Evolutionary conservation across 495 filamentous ascomycete species (phyloP).

Genomic region (Sordaria brevicollis): DNA sequence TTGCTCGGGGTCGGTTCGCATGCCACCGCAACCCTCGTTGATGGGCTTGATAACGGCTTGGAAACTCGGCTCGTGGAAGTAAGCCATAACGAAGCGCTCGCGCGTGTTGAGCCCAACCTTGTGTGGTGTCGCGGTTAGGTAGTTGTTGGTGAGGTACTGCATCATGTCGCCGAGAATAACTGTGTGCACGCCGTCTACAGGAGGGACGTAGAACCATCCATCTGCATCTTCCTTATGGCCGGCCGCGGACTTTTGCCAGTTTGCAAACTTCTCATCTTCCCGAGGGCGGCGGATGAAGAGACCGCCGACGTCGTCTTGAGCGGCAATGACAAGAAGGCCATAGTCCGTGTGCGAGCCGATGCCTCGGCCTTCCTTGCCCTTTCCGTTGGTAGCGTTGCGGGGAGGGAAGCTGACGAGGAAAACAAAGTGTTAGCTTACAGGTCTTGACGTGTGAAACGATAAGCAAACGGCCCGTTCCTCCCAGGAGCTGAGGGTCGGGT

Average conservation of each 20-base stretch:
- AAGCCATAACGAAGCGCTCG: slow-evolving; percentile 31
- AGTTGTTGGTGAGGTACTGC: slow-evolving; percentile 33
- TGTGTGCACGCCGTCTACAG: slow-evolving; percentile 25
- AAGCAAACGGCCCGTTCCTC: not conserved
- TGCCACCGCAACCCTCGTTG: slow-evolving; percentile 12
- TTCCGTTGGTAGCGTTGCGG: slow-evolving; percentile 30
- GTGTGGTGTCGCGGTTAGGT: slow-evolving; percentile 33
- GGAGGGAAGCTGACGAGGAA: slow-evolving; percentile 24
- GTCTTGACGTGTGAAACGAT: not conserved
- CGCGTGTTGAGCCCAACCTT: slow-evolving; percentile 36
- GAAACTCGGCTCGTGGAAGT: slow-evolving; percentile 40
- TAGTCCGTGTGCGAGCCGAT: slow-evolving; percentile 40
- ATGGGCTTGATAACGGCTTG: slow-evolving; percentile 30
- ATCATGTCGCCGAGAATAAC: slow-evolving; percentile 40
- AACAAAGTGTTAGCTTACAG: not conserved
- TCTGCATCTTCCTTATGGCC: slow-evolving; percentile 32
- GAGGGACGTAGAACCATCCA: slow-evolving; percentile 33
- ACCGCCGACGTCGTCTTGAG: slow-evolving; percentile 34
- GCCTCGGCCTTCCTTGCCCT: slow-evolving; percentile 32
- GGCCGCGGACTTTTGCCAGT: slow-evolving; percentile 34
- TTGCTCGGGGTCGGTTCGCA: not conserved
- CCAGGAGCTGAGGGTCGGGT: not conserved
- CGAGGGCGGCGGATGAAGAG: slow-evolving; percentile 31
- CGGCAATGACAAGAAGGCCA: slow-evolving; percentile 33
- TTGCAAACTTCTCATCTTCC: slow-evolving; percentile 27